Conservation (phyloP, 768 basidiomycete species). For the Sutorius australiensis region DNA sequence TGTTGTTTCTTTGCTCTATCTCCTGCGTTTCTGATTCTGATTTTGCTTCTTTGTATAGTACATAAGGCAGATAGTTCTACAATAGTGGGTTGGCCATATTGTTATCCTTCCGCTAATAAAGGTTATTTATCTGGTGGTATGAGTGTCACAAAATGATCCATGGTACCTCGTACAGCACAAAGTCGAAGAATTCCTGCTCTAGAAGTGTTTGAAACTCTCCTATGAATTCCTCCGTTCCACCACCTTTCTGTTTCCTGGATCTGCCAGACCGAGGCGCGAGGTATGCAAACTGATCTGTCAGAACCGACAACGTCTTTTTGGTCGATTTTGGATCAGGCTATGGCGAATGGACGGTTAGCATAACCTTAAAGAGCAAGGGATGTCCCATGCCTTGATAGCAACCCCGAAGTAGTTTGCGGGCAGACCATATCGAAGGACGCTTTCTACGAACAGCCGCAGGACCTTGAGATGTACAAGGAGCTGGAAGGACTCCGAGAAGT, state of each 20-base stretch:
- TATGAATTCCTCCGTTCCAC: conserved; percentile 61
- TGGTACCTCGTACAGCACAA: conserved; percentile 90
- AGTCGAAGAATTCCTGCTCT: conserved; percentile 96
- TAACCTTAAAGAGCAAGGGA: not conserved
- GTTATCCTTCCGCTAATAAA: conserved; percentile 60
- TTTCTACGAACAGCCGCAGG: conserved; percentile 88
- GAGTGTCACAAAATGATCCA: conserved; percentile 66
- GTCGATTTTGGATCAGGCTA: conserved; percentile 85
- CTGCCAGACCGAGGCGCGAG: conserved; percentile 66
- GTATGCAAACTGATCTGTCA: conserved; percentile 79
- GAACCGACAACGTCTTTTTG: conserved; percentile 69
- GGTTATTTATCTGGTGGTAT: conserved; percentile 32
- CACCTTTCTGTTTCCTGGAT: conserved; percentile 34
- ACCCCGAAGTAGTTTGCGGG: conserved; percentile 88
- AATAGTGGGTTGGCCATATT: conserved; percentile 55
- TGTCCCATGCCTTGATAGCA: conserved; percentile 61
- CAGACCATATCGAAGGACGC: conserved; percentile 90
- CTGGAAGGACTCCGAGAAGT: conserved; percentile 96
- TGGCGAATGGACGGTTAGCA: not conserved
- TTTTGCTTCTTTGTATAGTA: conserved; percentile 36
- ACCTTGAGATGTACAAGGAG: conserved; percentile 92
- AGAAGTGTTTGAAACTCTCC: conserved; percentile 92
- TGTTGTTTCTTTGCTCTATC: conserved; percentile 23
- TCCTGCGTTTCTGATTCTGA: conserved; percentile 16
- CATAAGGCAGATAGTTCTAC: conserved; percentile 46